Conservation (phyloP, 371 early-diverging fungal genomes). For the Circinella minor region DNA sequence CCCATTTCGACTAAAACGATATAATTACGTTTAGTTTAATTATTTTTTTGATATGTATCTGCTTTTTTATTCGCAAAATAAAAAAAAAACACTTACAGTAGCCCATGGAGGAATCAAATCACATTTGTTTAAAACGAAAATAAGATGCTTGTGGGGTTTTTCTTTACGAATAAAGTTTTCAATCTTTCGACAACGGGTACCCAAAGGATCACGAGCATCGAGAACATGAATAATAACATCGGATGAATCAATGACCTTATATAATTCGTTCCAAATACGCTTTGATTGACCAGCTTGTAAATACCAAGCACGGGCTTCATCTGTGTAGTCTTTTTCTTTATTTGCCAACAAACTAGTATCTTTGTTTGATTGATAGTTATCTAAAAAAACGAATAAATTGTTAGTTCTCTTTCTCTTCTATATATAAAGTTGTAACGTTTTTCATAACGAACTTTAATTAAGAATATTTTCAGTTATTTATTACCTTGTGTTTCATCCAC, state of each 20-base stretch:
- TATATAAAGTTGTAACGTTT: too few species aligned
- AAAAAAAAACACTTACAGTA: conserved; percentile 69
- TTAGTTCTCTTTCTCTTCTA: background rate
- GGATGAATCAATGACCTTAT: conserved; percentile 99
- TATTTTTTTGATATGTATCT: background rate
- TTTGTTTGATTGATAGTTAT: conserved; percentile 69
- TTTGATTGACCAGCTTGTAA: conserved; percentile 96
- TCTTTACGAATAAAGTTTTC: conserved; percentile 94
- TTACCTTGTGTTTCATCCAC: conserved; percentile 68
- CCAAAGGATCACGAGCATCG: conserved; percentile 98
- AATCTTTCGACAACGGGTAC: conserved; percentile 94
- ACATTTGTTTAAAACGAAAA: conserved; percentile 99
- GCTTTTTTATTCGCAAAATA: background rate
- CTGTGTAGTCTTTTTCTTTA: conserved; percentile 68
- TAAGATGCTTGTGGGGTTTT: conserved; percentile 96
- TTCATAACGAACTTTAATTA: too few species aligned
- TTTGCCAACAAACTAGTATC: conserved; percentile 81
- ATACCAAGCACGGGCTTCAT: conserved; percentile 83
- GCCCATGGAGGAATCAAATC: conserved; percentile 99
- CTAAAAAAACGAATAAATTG: background rate
- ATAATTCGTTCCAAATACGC: conserved; percentile 99
- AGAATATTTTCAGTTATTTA: background rate
- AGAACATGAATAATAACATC: conserved; percentile 98
- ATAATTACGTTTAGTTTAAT: background rate
- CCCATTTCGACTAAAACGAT: conserved; percentile 80